phyloP scores from a whole-genome alignment of 2,329 filamentous ascomycete species.

The Lanzia echinophila region DNA sequence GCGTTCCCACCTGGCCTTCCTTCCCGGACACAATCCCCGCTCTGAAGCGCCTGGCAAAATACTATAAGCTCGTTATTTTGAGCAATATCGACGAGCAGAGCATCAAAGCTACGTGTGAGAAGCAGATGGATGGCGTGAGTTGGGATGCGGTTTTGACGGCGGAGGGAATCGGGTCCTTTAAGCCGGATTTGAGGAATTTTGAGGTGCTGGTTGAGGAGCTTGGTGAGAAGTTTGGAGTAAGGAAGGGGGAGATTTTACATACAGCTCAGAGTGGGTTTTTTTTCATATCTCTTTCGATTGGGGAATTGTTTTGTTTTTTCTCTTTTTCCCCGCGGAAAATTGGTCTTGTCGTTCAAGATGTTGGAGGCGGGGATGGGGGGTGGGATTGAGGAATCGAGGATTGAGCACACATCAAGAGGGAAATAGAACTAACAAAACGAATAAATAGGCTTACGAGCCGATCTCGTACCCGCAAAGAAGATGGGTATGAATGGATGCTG shows the following conservation, averaged over 20 bases:
- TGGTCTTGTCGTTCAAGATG: too few relatives aligned
- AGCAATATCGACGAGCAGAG: slow-evolving; percentile 49
- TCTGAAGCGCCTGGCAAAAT: slow-evolving; percentile 34
- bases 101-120: slow-evolving; percentile 31
- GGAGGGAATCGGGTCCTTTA: slow-evolving; percentile 63
- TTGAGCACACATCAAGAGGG: too few relatives aligned
- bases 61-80: slow-evolving; percentile 45
- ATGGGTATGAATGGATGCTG: slow-evolving; percentile 52
- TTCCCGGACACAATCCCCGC: slow-evolving; percentile 43
- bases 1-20: slow-evolving; percentile 38
- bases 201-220: slow-evolving; percentile 53
- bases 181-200: slow-evolving; percentile 60
- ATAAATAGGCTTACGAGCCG: too few relatives aligned
- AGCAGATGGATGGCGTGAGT: slow-evolving; percentile 31
- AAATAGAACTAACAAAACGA: too few relatives aligned
- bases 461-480: not conserved
- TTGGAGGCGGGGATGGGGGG: too few relatives aligned
- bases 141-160: slow-evolving; percentile 61
- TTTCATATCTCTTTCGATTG: not conserved
- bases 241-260: slow-evolving; percentile 50
- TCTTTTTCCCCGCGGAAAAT: too few relatives aligned
- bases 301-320: not conserved
- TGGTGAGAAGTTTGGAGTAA: slow-evolving; percentile 45
- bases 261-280: slow-evolving; percentile 54
- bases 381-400: not conserved